These are phyloP conservation scores for Pyrenochaeta sp. DNA, from an alignment of 2,329 filamentous ascomycete genomes.

Conservation along the genomic window DNA sequence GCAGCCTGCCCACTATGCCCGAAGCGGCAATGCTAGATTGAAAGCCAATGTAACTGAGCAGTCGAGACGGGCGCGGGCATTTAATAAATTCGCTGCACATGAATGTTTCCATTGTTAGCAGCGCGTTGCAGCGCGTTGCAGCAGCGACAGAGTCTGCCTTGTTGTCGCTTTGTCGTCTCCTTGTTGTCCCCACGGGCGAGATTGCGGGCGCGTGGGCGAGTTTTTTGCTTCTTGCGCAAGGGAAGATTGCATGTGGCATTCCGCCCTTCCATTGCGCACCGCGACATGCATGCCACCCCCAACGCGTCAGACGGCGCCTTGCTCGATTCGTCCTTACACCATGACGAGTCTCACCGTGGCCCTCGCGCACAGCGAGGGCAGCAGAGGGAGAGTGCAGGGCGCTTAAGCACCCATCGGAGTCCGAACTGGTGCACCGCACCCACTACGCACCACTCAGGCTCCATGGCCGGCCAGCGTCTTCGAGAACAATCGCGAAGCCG, in stretches of 20 bases:
- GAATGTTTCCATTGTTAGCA: conserved; percentile 6
- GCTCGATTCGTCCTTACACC: conserved; percentile 8
- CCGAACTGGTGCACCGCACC: conserved; percentile 24
- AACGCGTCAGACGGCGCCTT: conserved; percentile 12
- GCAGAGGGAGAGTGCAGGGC: conserved; percentile 14
- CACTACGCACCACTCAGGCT: conserved; percentile 16
- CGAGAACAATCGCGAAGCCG: conserved; percentile 30
- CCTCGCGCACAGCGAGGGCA: conserved; percentile 13
- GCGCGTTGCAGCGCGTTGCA: conserved; percentile 1
- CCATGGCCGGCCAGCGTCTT: conserved; percentile 27
- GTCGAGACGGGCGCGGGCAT: conserved; percentile 15
- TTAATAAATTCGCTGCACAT: conserved; percentile 7
- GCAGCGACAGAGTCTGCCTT: conserved; percentile 14
- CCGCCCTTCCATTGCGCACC: conserved; percentile 13
- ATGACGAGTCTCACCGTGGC: conserved; percentile 32
- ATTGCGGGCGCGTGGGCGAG: neutral
- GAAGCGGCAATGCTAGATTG: conserved; percentile 22
- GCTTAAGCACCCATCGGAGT: conserved; percentile 38
- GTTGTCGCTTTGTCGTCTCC: no score
- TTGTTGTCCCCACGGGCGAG: neutral
- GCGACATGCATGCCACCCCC: conserved; percentile 9
- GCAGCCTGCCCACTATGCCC: conserved; percentile 22
- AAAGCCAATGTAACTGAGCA: conserved; percentile 20
- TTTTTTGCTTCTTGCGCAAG: conserved; percentile 6
- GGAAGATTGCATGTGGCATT: conserved; percentile 13